A percentile compares a stretch with the other conserved stretches of the same genome.
phyloP scores from a whole-genome alignment of 257 asterid genomes.

The Forsythia suspensa region DNA sequence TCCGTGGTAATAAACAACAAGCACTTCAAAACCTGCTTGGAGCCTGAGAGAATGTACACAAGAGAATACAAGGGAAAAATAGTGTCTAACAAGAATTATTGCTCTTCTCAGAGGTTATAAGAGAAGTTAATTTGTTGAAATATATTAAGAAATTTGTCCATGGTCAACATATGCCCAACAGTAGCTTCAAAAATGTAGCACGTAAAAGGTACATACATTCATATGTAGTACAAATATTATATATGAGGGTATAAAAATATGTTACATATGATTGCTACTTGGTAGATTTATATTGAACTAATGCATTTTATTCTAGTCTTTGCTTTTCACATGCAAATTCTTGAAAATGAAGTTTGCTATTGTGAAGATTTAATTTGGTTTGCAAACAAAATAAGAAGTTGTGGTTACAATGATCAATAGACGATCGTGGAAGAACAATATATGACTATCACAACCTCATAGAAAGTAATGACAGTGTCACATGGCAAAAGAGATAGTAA shows the following conservation, averaged over 20 bases:
- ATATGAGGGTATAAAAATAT: not conserved
- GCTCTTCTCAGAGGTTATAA: not conserved
- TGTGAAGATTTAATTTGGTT: too few relatives aligned
- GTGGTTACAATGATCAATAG: too few relatives aligned
- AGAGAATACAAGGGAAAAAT: not conserved
- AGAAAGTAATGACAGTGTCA: not conserved
- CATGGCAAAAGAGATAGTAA: not conserved
- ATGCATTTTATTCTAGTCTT: not conserved
- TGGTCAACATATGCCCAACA: not conserved
- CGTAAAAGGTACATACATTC: not conserved
- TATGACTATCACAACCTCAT: not conserved
- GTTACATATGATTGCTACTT: not conserved
- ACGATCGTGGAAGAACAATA: too few relatives aligned
- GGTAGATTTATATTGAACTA: not conserved
- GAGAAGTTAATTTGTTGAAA: not conserved
- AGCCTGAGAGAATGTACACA: not conserved
- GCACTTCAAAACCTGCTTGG: not conserved
- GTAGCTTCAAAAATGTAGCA: not conserved
- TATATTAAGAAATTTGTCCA: not conserved
- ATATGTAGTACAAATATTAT: not conserved
- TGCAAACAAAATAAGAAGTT: too few relatives aligned
- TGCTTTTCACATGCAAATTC: not conserved
- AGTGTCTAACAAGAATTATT: not conserved
- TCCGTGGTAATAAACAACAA: not conserved
- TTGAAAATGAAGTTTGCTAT: not conserved